Percentiles rank a stretch among this genome's conserved stretches.
Evolutionary conservation across 768 basidiomycete genomes (phyloP).

Genomic region (Gymnopilus dilepis): DNA sequence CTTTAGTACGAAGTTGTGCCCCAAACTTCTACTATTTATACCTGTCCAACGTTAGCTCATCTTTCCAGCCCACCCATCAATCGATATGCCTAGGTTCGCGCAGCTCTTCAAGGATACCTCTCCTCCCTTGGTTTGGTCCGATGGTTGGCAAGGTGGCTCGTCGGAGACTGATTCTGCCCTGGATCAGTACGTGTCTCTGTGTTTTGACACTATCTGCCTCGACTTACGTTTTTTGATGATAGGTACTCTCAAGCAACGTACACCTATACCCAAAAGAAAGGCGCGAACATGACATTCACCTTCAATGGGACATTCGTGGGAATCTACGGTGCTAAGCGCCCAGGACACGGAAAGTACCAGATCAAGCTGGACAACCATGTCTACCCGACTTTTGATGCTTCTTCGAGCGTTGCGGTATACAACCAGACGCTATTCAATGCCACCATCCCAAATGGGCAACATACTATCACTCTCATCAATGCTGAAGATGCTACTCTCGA

Average conservation of each 20-base stretch:
- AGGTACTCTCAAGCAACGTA: conserved; percentile 43
- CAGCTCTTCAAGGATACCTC: conserved; percentile 33
- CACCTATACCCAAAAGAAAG: conserved; percentile 34
- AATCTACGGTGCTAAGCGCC: conserved; percentile 29
- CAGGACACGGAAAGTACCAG: conserved; percentile 24
- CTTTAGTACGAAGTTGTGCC: neutral
- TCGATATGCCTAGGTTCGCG: conserved; percentile 30
- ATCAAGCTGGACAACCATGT: conserved; percentile 23
- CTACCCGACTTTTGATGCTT: conserved; percentile 20
- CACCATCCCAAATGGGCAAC: conserved; percentile 20
- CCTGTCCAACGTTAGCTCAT: neutral
- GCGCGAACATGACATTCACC: conserved; percentile 31
- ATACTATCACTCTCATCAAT: conserved; percentile 26
- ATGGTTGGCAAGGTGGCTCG: conserved; percentile 29
- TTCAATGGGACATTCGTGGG: conserved; percentile 42
- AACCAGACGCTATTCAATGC: conserved; percentile 28
- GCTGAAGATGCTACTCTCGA: conserved; percentile 24
- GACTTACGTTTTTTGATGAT: neutral
- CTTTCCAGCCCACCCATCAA: no score
- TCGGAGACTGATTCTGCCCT: conserved; percentile 19
- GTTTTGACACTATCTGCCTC: neutral
- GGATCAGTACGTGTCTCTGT: conserved; percentile 21
- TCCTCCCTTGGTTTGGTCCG: conserved; percentile 32
- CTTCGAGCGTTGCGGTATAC: conserved; percentile 16
- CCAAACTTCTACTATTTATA: neutral